phyloP scores from a whole-genome alignment of 177 flowering plant genomes.

The Vitis hybrid region DNA sequence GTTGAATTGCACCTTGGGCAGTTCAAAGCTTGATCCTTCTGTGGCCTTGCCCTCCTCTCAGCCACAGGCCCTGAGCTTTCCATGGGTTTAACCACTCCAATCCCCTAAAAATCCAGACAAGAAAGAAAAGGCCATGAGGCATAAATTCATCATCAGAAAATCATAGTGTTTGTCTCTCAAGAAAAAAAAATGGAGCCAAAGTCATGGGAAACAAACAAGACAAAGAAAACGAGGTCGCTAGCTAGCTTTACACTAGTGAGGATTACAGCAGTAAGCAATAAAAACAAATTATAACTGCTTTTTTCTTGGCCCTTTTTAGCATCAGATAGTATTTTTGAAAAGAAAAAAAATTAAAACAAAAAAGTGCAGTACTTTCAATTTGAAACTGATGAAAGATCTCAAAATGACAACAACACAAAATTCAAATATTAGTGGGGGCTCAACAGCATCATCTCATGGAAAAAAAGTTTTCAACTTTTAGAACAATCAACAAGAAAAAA shows the following conservation, averaged over 20 bases:
- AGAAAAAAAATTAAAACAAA: constrained; percentile 9
- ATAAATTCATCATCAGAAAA: constrained; percentile 16
- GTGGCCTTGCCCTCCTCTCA: constrained; percentile 28
- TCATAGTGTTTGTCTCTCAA: constrained; percentile 1
- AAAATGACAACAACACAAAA: constrained; percentile 12
- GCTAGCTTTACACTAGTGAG: constrained; percentile 17
- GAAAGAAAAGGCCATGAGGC: constrained; percentile 12
- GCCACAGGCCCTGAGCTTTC: constrained; percentile 17
- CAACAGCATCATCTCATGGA: constrained; percentile 8
- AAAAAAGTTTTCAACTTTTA: not conserved
- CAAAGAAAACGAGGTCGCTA: constrained; percentile 10
- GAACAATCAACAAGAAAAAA: not conserved
- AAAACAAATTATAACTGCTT: constrained; percentile 11
- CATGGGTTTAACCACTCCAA: constrained; percentile 27
- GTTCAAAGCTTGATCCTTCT: constrained; percentile 37
- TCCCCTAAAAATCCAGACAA: constrained; percentile 16
- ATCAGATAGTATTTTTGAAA: constrained; percentile 9
- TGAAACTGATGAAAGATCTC: constrained; percentile 13
- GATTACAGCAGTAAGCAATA: constrained; percentile 21
- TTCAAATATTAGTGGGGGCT: constrained; percentile 16
- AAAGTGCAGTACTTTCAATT: constrained; percentile 19
- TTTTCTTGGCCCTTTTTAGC: constrained; percentile 9
- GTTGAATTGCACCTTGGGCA: constrained; percentile 52
- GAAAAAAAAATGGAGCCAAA: constrained; percentile 7
- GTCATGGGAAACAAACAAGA: constrained; percentile 20